These are phyloP conservation scores for Podila minutissima DNA, from an alignment of 192 early-diverging fungal genomes.

Conservation along the genomic window DNA sequence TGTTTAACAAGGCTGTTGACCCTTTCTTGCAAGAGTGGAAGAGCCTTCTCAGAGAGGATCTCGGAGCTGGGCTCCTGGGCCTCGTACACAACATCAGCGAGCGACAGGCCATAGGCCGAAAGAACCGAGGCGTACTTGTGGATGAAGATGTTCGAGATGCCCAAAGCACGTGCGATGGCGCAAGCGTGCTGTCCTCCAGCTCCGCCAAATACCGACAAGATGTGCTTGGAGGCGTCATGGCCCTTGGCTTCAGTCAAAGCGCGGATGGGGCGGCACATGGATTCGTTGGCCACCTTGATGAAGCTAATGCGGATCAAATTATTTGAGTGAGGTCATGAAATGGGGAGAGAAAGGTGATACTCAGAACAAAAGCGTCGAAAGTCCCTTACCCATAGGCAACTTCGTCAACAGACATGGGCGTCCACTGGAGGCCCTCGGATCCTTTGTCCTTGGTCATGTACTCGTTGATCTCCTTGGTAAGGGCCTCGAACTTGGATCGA, in stretches of 20 bases:
- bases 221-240: constrained; percentile 84
- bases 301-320: constrained; percentile 55
- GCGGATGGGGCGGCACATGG: constrained; percentile 96
- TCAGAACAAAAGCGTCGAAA: background rate
- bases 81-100: constrained; percentile 95
- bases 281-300: constrained; percentile 95
- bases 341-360: background rate
- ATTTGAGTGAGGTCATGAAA: no score
- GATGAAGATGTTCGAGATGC: constrained; percentile 87
- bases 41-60: constrained; percentile 46
- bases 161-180: constrained; percentile 87
- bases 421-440: constrained; percentile 12
- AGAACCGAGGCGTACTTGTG: constrained; percentile 92
- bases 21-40: constrained; percentile 62
- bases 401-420: constrained; percentile 79
- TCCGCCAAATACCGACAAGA: constrained; percentile 93
- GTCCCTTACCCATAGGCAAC: constrained; percentile 78
- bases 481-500: constrained; percentile 65
- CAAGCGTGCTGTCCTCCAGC: constrained; percentile 97
- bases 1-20: constrained; percentile 54
- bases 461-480: constrained; percentile 74
- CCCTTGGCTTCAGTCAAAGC: constrained; percentile 94
- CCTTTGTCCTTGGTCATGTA: constrained; percentile 51
- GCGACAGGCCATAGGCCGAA: constrained; percentile 90
- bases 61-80: constrained; percentile 83